A percentile compares a stretch with the other conserved stretches of the same genome.
These are phyloP conservation scores for Opeltia flavorubescens DNA, from an alignment of 495 filamentous ascomycete genomes.

Conservation along the genomic window DNA sequence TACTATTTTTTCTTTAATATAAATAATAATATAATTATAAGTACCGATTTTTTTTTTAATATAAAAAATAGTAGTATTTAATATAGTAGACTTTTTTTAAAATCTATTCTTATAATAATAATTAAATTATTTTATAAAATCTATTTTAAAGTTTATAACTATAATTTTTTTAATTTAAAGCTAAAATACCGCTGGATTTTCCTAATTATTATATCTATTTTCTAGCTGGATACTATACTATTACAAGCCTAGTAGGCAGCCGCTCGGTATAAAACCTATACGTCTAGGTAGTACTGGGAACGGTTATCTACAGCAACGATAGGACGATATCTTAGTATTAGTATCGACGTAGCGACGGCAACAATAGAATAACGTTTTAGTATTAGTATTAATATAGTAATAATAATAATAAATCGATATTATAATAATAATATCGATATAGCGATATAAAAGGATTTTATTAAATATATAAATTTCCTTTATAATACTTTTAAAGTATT, in stretches of 20 bases:
- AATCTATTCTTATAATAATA: constrained; percentile 2
- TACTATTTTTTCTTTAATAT: constrained; percentile 2
- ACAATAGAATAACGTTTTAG: too few species aligned
- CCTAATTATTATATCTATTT: neutral
- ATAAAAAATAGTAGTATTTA: constrained; percentile 1
- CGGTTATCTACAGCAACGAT: too few species aligned
- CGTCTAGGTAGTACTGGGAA: too few species aligned
- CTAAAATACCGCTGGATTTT: neutral
- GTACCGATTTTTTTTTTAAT: constrained; percentile 4
- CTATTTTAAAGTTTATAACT: constrained; percentile 1
- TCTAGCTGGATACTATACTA: neutral
- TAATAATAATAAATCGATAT: too few species aligned
- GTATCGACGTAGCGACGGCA: too few species aligned
- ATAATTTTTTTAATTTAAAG: neutral
- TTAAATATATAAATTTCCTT: neutral
- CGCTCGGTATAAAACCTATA: too few species aligned
- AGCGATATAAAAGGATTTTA: too few species aligned
- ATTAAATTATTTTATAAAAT: constrained; percentile 1
- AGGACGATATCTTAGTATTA: too few species aligned
- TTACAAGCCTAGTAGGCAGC: too few species aligned
- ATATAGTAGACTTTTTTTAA: neutral
- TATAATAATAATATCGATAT: too few species aligned
- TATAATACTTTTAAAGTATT: neutral
- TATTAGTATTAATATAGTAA: too few species aligned
- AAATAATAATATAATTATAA: neutral